phyloP scores from a whole-genome alignment of 176 grass and related monocot species.

The Eragrostis nindensis region DNA sequence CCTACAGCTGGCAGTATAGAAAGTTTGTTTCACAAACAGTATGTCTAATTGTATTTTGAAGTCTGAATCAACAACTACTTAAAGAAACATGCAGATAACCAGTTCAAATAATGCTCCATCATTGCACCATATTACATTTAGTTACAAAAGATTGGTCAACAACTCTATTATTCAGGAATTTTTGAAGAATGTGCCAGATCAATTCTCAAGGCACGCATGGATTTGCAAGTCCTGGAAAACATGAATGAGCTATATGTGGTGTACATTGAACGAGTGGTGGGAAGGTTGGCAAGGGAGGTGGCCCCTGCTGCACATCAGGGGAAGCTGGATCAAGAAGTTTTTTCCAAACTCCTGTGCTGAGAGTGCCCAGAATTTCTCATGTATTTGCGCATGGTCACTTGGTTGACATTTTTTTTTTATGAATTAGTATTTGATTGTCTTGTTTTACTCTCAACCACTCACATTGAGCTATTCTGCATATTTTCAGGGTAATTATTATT shows the following conservation, averaged over 20 bases:
- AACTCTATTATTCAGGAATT: conserved; percentile 54
- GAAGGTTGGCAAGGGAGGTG: conserved; percentile 74
- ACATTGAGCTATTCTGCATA: neutral
- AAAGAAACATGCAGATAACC: neutral
- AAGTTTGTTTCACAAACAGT: neutral
- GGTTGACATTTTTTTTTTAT: neutral
- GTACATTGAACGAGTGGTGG: conserved; percentile 75
- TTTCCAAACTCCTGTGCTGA: conserved; percentile 75
- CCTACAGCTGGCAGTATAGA: neutral
- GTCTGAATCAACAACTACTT: conserved; percentile 13
- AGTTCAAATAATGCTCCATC: conserved; percentile 22
- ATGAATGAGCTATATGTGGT: conserved; percentile 76
- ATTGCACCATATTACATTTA: conserved; percentile 24
- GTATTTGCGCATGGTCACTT: conserved; percentile 28
- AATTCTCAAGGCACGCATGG: conserved; percentile 73
- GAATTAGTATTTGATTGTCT: neutral
- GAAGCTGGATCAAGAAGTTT: conserved; percentile 71
- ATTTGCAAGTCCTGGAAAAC: conserved; percentile 77
- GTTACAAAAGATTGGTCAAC: conserved; percentile 27
- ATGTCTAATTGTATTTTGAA: conserved; percentile 6
- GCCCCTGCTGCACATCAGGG: conserved; percentile 62
- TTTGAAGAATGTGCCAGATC: conserved; percentile 91
- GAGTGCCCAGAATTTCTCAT: conserved; percentile 1
- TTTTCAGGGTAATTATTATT: conserved; percentile 36
- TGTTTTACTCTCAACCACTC: conserved; percentile 3